These are phyloP conservation scores for Bruguiera sexangula DNA, from an alignment of 345 rosid genomes.

Conservation along the genomic window DNA sequence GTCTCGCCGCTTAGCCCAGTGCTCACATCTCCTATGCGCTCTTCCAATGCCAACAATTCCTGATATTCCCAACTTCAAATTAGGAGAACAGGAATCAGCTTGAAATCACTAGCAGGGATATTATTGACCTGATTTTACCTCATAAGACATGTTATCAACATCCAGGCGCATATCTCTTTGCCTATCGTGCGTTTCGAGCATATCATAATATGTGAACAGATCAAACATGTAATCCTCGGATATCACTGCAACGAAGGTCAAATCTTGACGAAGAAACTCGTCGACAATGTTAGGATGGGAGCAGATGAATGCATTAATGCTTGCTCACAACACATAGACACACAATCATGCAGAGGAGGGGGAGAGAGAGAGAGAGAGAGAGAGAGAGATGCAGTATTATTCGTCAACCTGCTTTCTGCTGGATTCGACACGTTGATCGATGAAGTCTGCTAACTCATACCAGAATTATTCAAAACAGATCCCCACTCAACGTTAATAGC, in stretches of 20 bases:
- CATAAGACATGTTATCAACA: slow-evolving; percentile 29
- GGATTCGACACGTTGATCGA: slow-evolving; percentile 42
- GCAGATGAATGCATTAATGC: too few species aligned
- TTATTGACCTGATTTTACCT: slow-evolving; percentile 15
- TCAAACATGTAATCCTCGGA: slow-evolving; percentile 25
- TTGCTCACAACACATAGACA: too few species aligned
- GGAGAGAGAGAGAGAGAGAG: too few species aligned
- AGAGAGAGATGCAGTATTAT: slow-evolving; percentile 19
- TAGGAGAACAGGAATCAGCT: neutral
- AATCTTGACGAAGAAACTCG: neutral
- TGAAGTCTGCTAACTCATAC: slow-evolving; percentile 37
- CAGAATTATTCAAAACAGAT: slow-evolving; percentile 34
- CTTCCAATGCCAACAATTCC: slow-evolving; percentile 31
- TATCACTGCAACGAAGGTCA: slow-evolving; percentile 6
- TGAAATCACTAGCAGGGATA: neutral
- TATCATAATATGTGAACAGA: slow-evolving; percentile 13
- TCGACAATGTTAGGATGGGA: neutral
- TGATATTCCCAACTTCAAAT: neutral
- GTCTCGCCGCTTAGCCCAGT: slow-evolving; percentile 20
- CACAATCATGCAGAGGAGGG: too few species aligned
- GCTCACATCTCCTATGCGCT: slow-evolving; percentile 27
- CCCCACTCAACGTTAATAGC: slow-evolving; percentile 49
- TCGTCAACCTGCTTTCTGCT: slow-evolving; percentile 39
- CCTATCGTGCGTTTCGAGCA: slow-evolving; percentile 27
- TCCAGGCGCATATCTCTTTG: slow-evolving; percentile 30